Base-by-base conservation (phyloP, 768 basidiomycete genomes). In the Imleria badia region DNA sequence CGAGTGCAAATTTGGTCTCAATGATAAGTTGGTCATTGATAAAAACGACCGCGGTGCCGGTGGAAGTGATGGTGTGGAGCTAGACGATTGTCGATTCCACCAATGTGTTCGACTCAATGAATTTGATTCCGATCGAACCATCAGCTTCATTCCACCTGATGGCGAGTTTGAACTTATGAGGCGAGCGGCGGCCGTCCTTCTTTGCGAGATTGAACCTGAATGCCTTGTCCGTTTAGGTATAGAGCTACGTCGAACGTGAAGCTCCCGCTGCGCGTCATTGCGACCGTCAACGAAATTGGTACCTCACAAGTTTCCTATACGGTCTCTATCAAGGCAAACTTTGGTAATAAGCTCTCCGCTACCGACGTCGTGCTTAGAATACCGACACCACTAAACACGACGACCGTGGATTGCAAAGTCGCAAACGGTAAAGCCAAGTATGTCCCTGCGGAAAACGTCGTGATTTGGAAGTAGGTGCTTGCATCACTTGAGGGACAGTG, bases 151-250 rank as follows among this genome's bases (percentile, higher is more conserved):
- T 34, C 97, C 97, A 1, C 97, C 97, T 3, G 97, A 99, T 65
- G 97, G 97, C 26, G 97, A 99, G 71, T 99, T 99, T 62, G 97
- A 99, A 72, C 78, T 99, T 36, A 98, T 99, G 97, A 82, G 85
- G 93, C 90, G 50, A 60, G 86, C 72, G 6, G 20, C 31, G 20
- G 15, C 36, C 41, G 43, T 51, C 11, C 11, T 35, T 45, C 35
- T 20, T 48, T 36, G n/a, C 30, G 41, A 31, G n/a, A 44, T 46
- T 31, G 47, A 45, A 52, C 22, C 48, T 54, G 15, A 51, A 45
- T 35, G 9, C 19, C 20, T 38, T 51, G 40, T 20, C 39, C 13
- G 5, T 48, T 19, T 62, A 98, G 96, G 64, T 99, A 99, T 66
- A 94, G 97, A 23, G 86, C 94, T 14, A 98, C 97, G 0, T 85